Evolutionary conservation across 768 basidiomycete genomes (phyloP), one percentile per base, ranked within the genome.

Genomic region (Pisolithus microcarpus): DNA sequence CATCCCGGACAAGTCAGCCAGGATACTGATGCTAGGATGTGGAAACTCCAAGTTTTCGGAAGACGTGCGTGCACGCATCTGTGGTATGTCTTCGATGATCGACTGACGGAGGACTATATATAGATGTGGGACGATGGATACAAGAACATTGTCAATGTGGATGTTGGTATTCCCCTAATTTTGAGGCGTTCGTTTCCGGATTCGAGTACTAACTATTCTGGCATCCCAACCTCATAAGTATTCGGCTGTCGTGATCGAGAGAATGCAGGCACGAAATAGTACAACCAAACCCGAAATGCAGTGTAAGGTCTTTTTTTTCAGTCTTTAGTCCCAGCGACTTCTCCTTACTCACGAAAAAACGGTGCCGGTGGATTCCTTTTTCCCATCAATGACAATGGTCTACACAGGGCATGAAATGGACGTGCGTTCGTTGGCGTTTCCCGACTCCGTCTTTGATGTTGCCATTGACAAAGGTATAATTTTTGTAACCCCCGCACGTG

Each of bases 71-170:
- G 18, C 21, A 37, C 15, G 11, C 23, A 19, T 31, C 38, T 10
- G 30, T 43, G 16, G 18, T 31, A 6, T n/a, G 16, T 46, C 31
- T 26, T 26, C 15, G n/a, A 24, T 42, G 19, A 23, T n/a, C 15
- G 10, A 31, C 43, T n/a, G 24, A 38, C 23, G 15, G 3, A 13
- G 64, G 39, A 60, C 23, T 5, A 38, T 30, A n/a, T 57, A 11
- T 46, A 91, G 85, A 87, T 92, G 87, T 91, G 85, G 74, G 84
- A 90, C 53, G 87, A 89, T 56, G 88, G 88, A 2, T 93, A 90
- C 66, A 78, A 71, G 56, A 81, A 85, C 53, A 86, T 93, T 46
- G 77, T 84, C 54, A 92, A 91, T 61, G 71, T 81, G 15, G 91
- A 92, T 54, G 88, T 88, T 30, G 13, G 56, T 57, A 77, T 61